Conservation (phyloP, 163 green algal genomes). For the Chlorella variabilis region DNA sequence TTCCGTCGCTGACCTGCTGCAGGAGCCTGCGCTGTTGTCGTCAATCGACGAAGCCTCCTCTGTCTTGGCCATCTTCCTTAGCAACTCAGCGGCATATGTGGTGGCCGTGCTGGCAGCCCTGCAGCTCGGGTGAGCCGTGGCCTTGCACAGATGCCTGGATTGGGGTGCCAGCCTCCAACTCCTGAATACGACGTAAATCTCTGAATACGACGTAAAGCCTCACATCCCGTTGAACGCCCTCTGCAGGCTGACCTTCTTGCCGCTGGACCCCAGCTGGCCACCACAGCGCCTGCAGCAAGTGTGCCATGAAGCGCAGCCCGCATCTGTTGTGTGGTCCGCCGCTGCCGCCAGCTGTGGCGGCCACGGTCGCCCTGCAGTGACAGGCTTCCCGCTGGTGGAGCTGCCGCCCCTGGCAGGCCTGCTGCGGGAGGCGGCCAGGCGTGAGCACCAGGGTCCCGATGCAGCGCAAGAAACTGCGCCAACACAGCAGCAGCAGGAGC, state of each 20-base stretch:
- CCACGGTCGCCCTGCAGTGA: background rate
- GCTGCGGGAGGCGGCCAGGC: background rate
- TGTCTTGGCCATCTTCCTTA: slow-evolving; percentile 35
- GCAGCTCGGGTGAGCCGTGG: slow-evolving; percentile 12
- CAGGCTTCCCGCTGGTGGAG: background rate
- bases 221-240: too few relatives aligned
- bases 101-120: slow-evolving; percentile 29
- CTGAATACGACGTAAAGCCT: background rate
- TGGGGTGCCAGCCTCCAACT: background rate
- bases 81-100: slow-evolving; percentile 38
- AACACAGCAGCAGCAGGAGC: background rate
- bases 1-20: background rate
- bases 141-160: background rate
- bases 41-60: too few relatives aligned
- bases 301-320: slow-evolving; percentile 28
- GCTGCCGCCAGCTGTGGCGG: background rate
- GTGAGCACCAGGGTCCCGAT: background rate
- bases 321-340: slow-evolving; percentile 7
- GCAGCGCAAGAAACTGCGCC: too few relatives aligned
- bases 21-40: too few relatives aligned
- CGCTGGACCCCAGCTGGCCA: slow-evolving; percentile 55
- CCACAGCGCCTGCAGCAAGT: slow-evolving; percentile 21
- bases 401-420: background rate
- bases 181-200: background rate
- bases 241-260: slow-evolving; percentile 54